Evolutionary conservation across 495 filamentous ascomycete species (phyloP).

Genomic region (Hypoxylon perforatum): DNA sequence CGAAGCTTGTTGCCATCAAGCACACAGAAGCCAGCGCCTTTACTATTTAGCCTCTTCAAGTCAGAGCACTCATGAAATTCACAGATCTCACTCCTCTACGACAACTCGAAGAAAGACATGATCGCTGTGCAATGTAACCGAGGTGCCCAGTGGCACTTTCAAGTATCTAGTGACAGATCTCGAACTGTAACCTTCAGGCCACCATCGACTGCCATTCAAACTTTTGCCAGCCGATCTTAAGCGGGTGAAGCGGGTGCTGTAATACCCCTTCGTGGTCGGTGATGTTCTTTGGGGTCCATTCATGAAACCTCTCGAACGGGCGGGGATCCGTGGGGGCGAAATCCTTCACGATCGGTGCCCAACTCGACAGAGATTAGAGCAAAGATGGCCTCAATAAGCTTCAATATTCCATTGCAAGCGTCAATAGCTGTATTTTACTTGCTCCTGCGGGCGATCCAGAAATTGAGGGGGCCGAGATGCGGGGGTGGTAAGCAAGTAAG

Average conservation of each 20-base stretch:
- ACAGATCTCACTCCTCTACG: slow-evolving; percentile 6
- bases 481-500: slow-evolving; percentile 37
- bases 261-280: slow-evolving; percentile 21
- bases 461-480: slow-evolving; percentile 30
- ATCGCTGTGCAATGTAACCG: slow-evolving; percentile 19
- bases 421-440: slow-evolving; percentile 19
- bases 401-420: slow-evolving; percentile 17
- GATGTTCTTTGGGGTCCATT: slow-evolving; percentile 24
- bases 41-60: slow-evolving; percentile 2
- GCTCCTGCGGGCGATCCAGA: slow-evolving; percentile 21
- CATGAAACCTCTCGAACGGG: slow-evolving; percentile 27
- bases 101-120: slow-evolving; percentile 13
- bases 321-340: slow-evolving; percentile 46
- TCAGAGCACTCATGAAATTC: slow-evolving; percentile 14
- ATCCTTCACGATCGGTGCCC: slow-evolving; percentile 43
- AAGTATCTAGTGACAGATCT: slow-evolving; percentile 15
- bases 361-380: slow-evolving; percentile 32
- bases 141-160: slow-evolving; percentile 7
- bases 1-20: slow-evolving; percentile 14
- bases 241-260: slow-evolving; percentile 11
- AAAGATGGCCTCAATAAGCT: slow-evolving; percentile 8
- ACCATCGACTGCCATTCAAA: neutral
- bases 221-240: slow-evolving; percentile 10
- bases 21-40: slow-evolving; percentile 10
- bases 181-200: slow-evolving; percentile 9